These are phyloP conservation scores for Sambucus nigra DNA, from an alignment of 129 eudicot species.

Conservation along the genomic window DNA sequence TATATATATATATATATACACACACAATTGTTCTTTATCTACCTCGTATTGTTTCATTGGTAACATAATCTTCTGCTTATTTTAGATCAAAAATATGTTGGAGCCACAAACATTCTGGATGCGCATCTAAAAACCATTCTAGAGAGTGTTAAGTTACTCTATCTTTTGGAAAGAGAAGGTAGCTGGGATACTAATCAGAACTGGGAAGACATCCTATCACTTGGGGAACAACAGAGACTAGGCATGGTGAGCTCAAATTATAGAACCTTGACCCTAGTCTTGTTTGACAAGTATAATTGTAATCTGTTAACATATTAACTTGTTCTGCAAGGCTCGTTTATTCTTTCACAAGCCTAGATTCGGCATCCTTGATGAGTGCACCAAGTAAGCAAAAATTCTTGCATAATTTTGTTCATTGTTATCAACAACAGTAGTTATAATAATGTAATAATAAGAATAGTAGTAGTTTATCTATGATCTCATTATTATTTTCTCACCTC, in stretches of 20 bases:
- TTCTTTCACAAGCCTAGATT: slow-evolving; percentile 95
- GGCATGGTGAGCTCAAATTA: slow-evolving; percentile 65
- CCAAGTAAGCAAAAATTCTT: slow-evolving; percentile 55
- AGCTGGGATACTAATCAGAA: slow-evolving; percentile 78
- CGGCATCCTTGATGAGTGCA: slow-evolving; percentile 95
- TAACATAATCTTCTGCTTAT: neutral
- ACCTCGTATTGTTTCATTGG: neutral
- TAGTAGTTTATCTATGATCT: neutral
- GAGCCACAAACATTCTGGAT: slow-evolving; percentile 37
- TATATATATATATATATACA: neutral
- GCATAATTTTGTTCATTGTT: neutral
- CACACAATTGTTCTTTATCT: too few species aligned
- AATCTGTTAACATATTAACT: slow-evolving; percentile 1
- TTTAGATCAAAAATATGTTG: slow-evolving; percentile 35
- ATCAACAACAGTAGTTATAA: too few species aligned
- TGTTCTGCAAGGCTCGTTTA: slow-evolving; percentile 73
- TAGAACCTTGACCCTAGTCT: neutral
- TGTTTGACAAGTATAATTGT: neutral
- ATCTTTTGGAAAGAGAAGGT: slow-evolving; percentile 95
- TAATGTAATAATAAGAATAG: too few species aligned
- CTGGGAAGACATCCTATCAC: slow-evolving; percentile 95
- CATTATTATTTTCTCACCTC: neutral
- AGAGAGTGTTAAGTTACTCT: slow-evolving; percentile 67
- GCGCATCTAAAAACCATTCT: slow-evolving; percentile 57
- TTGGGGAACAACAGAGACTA: slow-evolving; percentile 93